Evolutionary conservation across 306 rosid species (phyloP).

Genomic region (Vigna trinervia): DNA sequence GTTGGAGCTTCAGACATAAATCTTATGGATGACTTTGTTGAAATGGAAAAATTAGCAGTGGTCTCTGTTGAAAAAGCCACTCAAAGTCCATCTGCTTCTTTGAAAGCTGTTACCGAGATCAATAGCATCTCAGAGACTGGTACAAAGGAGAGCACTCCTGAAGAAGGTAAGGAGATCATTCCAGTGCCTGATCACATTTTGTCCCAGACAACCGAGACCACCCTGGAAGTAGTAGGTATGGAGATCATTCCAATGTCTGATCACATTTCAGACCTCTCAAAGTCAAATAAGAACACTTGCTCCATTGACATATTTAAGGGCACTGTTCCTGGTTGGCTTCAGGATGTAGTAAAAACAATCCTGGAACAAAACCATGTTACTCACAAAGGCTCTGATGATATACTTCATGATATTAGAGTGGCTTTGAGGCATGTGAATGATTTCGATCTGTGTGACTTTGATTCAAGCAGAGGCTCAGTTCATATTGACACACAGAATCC

Average conservation of each 20-base stretch:
- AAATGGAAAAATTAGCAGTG: slow-evolving; percentile 91
- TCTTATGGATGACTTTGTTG: slow-evolving; percentile 92
- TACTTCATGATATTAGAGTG: slow-evolving; percentile 59
- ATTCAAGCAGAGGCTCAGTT: slow-evolving; percentile 41
- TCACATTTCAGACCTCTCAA: slow-evolving; percentile 46
- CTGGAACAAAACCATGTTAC: slow-evolving; percentile 58
- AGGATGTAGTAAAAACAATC: slow-evolving; percentile 59
- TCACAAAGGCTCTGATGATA: slow-evolving; percentile 55
- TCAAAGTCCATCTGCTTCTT: slow-evolving; percentile 51
- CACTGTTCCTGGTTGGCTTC: slow-evolving; percentile 68
- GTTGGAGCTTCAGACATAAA: slow-evolving; percentile 72
- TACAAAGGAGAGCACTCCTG: slow-evolving; percentile 47
- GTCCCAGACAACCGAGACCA: slow-evolving; percentile 16
- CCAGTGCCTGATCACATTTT: slow-evolving; percentile 53
- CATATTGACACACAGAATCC: slow-evolving; percentile 47
- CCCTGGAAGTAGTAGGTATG: slow-evolving; percentile 47
- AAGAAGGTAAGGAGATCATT: slow-evolving; percentile 51
- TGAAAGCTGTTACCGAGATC: slow-evolving; percentile 45
- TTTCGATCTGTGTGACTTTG: slow-evolving; percentile 39
- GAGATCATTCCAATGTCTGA: slow-evolving; percentile 56
- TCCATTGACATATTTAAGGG: slow-evolving; percentile 37
- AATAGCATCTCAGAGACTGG: slow-evolving; percentile 50
- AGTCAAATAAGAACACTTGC: slow-evolving; percentile 49
- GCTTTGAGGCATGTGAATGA: slow-evolving; percentile 52
- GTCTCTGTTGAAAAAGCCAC: slow-evolving; percentile 62